Base-by-base conservation (phyloP, 306 rosid species). In the Arachis hypogaea region DNA sequence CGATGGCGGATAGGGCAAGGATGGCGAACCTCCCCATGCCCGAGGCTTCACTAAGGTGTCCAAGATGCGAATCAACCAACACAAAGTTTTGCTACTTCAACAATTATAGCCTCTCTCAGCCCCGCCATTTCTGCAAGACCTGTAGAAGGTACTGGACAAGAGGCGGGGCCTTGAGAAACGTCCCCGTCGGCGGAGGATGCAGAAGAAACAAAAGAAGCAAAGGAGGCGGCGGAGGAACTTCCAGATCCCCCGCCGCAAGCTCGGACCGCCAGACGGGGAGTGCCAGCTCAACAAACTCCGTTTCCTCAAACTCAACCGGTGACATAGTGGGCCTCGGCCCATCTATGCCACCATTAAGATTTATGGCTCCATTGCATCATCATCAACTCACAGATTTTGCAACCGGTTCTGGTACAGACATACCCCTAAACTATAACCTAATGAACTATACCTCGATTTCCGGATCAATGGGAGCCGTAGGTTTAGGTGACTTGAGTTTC, bases 111-210 rank as follows among this genome's bases (percentile, higher is more conserved):
- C 94, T 89, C 71, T 54, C 98, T 11, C 98, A 92, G 79, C 98
- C 98, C 1, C 86, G 98, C 63, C 98, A 92, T 82, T 92, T 92
- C 66, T 92, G 98, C 85, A 92, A 92, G 82, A 88, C 98, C 62
- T 92, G 98, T 50, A 77, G 98, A 62, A 83, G 98, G 80, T 92
- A 92, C 76, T 93, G 98, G 98, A 93, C 98, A 0, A 65, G 96
- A 33, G 96, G 96, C 0, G 98, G 98, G 0, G 87, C 97, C 6
- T 73, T 88, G 6, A 58, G 98, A 6, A 93, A 59, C 8, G 98
- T 93, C 12, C 98, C 98, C 0, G 98, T 93, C 0, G 98, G 98
- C 1, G 98, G 98, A 0, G 98, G 98, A 29, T 93, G 88, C 76
- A 69, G 98, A 36, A 81, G 98, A 55, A 93, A 90, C 89, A 90